Conservation (phyloP, 352 stramenopile species). For the Discostella stelligera region DNA sequence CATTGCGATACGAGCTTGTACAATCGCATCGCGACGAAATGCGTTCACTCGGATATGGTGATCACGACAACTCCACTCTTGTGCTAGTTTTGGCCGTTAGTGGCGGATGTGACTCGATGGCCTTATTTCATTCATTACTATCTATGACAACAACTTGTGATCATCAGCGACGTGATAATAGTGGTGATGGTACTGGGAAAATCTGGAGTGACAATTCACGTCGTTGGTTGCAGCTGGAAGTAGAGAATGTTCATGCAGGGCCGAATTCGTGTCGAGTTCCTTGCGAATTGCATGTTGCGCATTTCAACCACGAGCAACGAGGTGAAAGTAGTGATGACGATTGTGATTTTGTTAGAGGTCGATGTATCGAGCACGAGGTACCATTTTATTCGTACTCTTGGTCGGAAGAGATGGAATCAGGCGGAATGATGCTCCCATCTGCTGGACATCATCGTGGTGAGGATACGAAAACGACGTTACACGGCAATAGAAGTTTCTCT, state of each 20-base stretch:
- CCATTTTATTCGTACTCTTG: slow-evolving; percentile 70
- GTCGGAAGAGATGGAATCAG: slow-evolving; percentile 45
- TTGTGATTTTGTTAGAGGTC: slow-evolving; percentile 60
- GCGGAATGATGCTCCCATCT: background rate
- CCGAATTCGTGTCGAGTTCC: slow-evolving; percentile 29
- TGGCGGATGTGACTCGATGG: slow-evolving; percentile 81
- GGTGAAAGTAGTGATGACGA: slow-evolving; percentile 69
- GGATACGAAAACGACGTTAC: background rate
- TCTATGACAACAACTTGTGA: slow-evolving; percentile 22
- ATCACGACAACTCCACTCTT: slow-evolving; percentile 26
- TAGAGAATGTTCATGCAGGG: slow-evolving; percentile 6
- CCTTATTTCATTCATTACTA: slow-evolving; percentile 70
- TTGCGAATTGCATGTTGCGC: slow-evolving; percentile 68
- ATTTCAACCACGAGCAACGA: slow-evolving; percentile 82
- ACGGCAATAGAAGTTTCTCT: slow-evolving; percentile 52
- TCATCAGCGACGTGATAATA: slow-evolving; percentile 4
- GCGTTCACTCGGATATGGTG: background rate
- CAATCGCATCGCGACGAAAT: slow-evolving; percentile 33
- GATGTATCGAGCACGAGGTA: slow-evolving; percentile 54
- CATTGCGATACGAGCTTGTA: slow-evolving; percentile 40
- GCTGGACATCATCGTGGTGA: background rate
- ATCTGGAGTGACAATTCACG: slow-evolving; percentile 11
- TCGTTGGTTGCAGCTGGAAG: slow-evolving; percentile 26
- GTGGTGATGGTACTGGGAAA: slow-evolving; percentile 17
- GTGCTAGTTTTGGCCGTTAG: slow-evolving; percentile 75